These are phyloP conservation scores for Chlorella sorokiniana DNA, from an alignment of 139 green algal species.

Conservation along the genomic window DNA sequence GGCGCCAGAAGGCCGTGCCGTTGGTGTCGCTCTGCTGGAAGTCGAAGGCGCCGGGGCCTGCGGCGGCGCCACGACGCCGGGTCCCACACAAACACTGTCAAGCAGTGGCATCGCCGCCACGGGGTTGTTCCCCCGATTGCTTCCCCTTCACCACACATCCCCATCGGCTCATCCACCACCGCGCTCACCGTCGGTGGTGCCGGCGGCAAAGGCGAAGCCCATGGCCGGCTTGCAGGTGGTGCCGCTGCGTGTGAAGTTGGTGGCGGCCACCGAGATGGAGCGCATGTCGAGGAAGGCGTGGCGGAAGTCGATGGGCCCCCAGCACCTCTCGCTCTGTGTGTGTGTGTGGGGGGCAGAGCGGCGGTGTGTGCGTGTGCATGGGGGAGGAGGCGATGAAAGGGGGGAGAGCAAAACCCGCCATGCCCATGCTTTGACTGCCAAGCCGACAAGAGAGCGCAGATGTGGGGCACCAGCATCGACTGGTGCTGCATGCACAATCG, in stretches of 20 bases:
- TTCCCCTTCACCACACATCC: background rate
- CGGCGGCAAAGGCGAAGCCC: slow-evolving; percentile 87
- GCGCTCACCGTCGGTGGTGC: slow-evolving; percentile 79
- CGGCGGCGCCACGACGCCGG: background rate
- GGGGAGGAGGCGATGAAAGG: too few relatives aligned
- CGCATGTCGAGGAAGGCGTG: slow-evolving; percentile 79
- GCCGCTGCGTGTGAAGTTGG: slow-evolving; percentile 48
- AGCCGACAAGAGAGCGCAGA: too few relatives aligned
- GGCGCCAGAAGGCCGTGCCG: slow-evolving; percentile 74
- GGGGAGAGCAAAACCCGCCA: too few relatives aligned
- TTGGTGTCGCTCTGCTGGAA: slow-evolving; percentile 82
- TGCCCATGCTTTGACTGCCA: too few relatives aligned
- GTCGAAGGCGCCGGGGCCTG: slow-evolving; percentile 84
- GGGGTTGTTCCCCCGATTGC: too few relatives aligned
- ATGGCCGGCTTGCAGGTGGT: slow-evolving; percentile 79
- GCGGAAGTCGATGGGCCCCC: slow-evolving; percentile 66
- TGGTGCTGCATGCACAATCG: too few relatives aligned
- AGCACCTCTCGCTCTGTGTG: slow-evolving; percentile 21
- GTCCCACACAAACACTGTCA: background rate
- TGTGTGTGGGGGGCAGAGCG: background rate
- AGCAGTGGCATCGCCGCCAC: too few relatives aligned
- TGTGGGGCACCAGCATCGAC: too few relatives aligned
- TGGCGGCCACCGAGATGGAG: slow-evolving; percentile 49
- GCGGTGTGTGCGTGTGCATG: too few relatives aligned
- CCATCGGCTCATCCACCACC: background rate